A percentile compares a stretch with the other conserved stretches of the same genome.
Conservation (phyloP, 352 stramenopile species). For the Nothophytophthora sp. region DNA sequence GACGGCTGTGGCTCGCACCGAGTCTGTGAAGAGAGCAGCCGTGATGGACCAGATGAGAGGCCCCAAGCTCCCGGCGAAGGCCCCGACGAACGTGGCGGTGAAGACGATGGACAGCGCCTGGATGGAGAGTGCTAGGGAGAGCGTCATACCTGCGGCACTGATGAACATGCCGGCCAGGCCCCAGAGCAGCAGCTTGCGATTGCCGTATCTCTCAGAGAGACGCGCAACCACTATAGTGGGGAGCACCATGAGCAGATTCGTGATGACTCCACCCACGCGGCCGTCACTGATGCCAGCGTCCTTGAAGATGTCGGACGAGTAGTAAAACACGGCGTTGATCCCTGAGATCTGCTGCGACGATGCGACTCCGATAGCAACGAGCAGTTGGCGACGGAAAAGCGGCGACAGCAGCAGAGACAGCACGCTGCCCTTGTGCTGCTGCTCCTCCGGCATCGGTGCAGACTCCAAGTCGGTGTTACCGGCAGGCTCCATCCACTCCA, state of each 20-base stretch:
- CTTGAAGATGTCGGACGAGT: slow-evolving; percentile 32
- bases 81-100: slow-evolving; percentile 26
- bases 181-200: slow-evolving; percentile 25
- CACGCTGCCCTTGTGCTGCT: not conserved
- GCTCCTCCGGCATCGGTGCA: not conserved
- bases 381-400: slow-evolving; percentile 12
- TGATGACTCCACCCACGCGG: slow-evolving; percentile 30
- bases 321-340: slow-evolving; percentile 56
- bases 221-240: slow-evolving; percentile 25
- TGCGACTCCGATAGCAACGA: slow-evolving; percentile 10
- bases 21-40: not conserved
- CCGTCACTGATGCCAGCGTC: slow-evolving; percentile 45
- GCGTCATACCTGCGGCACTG: slow-evolving; percentile 6
- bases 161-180: slow-evolving; percentile 14
- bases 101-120: slow-evolving; percentile 17
- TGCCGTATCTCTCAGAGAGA: slow-evolving; percentile 14
- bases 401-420: slow-evolving; percentile 8
- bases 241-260: slow-evolving; percentile 23
- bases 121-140: slow-evolving; percentile 25
- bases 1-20: not conserved
- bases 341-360: slow-evolving; percentile 39
- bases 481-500: too few species aligned
- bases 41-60: slow-evolving; percentile 1
- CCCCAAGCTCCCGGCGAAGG: slow-evolving; percentile 9
- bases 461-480: not conserved